Evolutionary conservation across 345 rosid species (phyloP).

Genomic region (Eucalyptus regnans): DNA sequence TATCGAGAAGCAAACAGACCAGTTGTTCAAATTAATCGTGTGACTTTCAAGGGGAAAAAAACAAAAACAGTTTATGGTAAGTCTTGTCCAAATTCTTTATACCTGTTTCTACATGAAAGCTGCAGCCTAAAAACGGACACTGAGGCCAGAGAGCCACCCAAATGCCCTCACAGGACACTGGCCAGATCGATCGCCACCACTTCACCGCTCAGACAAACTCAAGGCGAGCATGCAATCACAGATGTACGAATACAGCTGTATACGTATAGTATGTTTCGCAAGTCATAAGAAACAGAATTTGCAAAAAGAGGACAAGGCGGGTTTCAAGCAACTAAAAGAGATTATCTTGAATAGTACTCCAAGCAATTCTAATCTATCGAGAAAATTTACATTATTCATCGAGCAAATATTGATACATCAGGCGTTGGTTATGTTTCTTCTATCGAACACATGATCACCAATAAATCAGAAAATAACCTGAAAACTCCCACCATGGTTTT

Average conservation of each 20-base stretch:
- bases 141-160: not conserved
- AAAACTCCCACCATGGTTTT: not conserved
- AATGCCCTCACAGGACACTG: not conserved
- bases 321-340: not conserved
- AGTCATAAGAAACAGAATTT: not conserved
- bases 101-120: not conserved
- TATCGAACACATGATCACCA: not conserved
- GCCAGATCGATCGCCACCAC: not conserved
- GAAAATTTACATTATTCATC: not conserved
- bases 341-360: not conserved
- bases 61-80: not conserved
- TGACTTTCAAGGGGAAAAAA: not conserved
- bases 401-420: not conserved
- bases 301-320: not conserved
- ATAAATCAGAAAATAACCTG: not conserved
- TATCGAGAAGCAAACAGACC: not conserved
- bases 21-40: not conserved
- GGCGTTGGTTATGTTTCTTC: not conserved
- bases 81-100: not conserved
- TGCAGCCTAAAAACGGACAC: not conserved
- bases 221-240: not conserved
- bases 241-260: not conserved
- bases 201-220: not conserved
- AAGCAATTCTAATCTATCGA: accelerated
- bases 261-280: not conserved